Base-by-base conservation (phyloP, 345 rosid species). In the Hypericum androsaemum region DNA sequence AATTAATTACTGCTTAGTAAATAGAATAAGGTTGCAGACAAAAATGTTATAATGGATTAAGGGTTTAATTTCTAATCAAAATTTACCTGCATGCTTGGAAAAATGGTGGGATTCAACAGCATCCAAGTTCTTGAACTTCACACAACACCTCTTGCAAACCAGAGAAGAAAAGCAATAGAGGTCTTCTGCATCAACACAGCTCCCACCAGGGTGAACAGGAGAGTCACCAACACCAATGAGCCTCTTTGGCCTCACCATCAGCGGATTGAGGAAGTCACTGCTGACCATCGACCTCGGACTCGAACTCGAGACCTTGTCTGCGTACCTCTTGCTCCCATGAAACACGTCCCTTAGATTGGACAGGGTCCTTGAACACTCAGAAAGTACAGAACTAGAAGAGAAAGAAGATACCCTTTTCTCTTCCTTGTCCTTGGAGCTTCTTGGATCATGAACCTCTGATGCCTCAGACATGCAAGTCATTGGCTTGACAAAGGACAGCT, bases 1-100 rank as follows among this genome's bases (percentile, higher is more conserved):
- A n/a, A n/a, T n/a, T n/a, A n/a, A n/a, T n/a, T n/a, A n/a, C n/a
- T n/a, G n/a, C n/a, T n/a, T n/a, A n/a, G n/a, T n/a, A n/a, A n/a
- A n/a, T n/a, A n/a, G n/a, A n/a, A n/a, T n/a, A n/a, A n/a, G n/a
- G n/a, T n/a, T n/a, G n/a, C n/a, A n/a, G 41, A 7, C 39, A 40
- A 10, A 39, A 0, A 9, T 44, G 42, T 15, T 47, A 13, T 13
- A 17, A 5, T 39, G 47, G 14, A 53, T 53, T 39, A 12, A 15
- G 9, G 62, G 1, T 14, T 10, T 1, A 22, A 22, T 22, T n/a
- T 22, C 32, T 22, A 22, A 22, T 22, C 32, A 22, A 22, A 22
- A 22, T 12, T 62, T 72, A 87, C 96, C 87, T n/a, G 81, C 76
- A 67, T 81, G 94, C 17, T 61, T 63, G 44, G 78, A 63, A 46